Percentiles rank a stretch among this genome's conserved stretches.
Evolutionary conservation across 208 protist genomes (phyloP).

Genomic region (Trypanosoma theileri): DNA sequence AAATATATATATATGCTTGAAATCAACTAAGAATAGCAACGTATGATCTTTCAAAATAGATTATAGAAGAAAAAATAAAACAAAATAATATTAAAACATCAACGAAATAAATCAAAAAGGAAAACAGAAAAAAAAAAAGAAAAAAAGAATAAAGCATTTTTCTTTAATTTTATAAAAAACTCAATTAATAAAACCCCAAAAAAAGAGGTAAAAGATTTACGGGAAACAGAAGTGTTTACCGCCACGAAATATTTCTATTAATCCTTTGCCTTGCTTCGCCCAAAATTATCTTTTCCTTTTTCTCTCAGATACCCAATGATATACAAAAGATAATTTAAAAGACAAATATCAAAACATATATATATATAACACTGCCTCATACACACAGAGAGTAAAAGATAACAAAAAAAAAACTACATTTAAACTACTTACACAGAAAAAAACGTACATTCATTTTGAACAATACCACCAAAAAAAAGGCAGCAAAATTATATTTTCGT

Average conservation of each 20-base stretch:
- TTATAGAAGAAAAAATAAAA: not conserved
- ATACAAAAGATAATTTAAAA: no score
- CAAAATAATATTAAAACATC: not conserved
- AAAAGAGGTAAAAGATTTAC: no score
- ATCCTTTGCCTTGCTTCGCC: constrained; percentile 7
- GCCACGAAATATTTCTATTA: not conserved
- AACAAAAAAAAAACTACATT: no score
- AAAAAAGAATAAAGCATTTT: constrained; percentile 17
- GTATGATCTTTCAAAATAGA: not conserved
- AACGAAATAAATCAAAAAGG: not conserved
- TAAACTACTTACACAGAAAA: no score
- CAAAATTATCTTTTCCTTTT: constrained; percentile 11
- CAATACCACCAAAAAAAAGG: no score
- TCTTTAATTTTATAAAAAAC: not conserved
- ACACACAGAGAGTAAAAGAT: no score
- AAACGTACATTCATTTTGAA: no score
- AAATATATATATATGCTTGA: constrained; percentile 16
- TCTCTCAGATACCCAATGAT: not conserved
- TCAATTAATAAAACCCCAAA: not conserved
- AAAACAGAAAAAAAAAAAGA: constrained; percentile 10
- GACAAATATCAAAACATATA: no score
- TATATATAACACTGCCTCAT: no score
- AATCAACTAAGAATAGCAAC: not conserved
- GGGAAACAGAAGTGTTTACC: not conserved
- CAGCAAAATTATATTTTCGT: no score